Percentiles rank a stretch among this genome's conserved stretches.
Evolutionary conservation across 129 eudicot species (phyloP).

Genomic region (Scalesia atractyloides): DNA sequence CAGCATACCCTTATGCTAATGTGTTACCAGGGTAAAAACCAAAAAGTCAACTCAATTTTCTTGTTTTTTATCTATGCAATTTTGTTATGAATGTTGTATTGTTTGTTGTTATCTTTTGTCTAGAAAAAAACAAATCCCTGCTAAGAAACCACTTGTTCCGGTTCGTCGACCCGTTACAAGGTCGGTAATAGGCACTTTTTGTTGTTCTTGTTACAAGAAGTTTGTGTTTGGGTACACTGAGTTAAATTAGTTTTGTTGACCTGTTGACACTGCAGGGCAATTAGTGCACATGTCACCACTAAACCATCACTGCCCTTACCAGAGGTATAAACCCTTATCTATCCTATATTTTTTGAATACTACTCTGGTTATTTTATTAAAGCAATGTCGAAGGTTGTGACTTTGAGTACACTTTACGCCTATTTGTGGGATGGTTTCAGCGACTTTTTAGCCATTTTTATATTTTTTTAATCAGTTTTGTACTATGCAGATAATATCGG

Average conservation of each 20-base stretch:
- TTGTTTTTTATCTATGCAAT: neutral
- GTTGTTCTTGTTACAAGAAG: slow-evolving; percentile 8
- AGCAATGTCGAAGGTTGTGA: neutral
- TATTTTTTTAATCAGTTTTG: neutral
- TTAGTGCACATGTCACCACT: slow-evolving; percentile 59
- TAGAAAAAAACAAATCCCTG: slow-evolving; percentile 45
- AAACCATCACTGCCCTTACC: slow-evolving; percentile 40
- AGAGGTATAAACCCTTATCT: slow-evolving; percentile 37
- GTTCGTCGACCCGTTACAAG: slow-evolving; percentile 80
- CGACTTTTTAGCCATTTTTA: neutral
- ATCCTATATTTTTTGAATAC: neutral
- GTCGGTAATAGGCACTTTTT: slow-evolving; percentile 43
- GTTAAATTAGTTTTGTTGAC: neutral
- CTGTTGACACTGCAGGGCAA: slow-evolving; percentile 45
- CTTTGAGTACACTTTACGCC: neutral
- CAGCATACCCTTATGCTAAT: slow-evolving; percentile 41
- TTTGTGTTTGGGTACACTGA: slow-evolving; percentile 8
- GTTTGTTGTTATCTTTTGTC: neutral
- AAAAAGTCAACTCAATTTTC: slow-evolving; percentile 14
- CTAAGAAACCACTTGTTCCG: slow-evolving; percentile 62
- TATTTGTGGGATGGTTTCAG: neutral
- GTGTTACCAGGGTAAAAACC: slow-evolving; percentile 45
- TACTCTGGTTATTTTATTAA: neutral
- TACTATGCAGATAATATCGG: no score
- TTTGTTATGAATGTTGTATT: neutral